phyloP scores from a whole-genome alignment of 2,329 filamentous ascomycete species.

The Elsinoe perseae region DNA sequence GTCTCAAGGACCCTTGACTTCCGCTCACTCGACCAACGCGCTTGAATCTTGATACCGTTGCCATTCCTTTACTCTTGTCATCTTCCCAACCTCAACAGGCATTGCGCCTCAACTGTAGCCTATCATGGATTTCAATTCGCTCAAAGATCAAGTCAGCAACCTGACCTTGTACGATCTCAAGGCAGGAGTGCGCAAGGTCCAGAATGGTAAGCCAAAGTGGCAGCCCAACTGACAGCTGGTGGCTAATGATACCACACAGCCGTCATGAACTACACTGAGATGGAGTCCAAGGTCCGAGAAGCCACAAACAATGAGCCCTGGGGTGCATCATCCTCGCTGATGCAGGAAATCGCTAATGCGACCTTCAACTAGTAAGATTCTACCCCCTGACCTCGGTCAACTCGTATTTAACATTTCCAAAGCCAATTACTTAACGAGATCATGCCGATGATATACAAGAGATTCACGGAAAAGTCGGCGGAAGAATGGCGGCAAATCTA shows the following conservation, averaged over 20 bases:
- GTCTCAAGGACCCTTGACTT: slow-evolving; percentile 1
- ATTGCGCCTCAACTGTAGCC: slow-evolving; percentile 16
- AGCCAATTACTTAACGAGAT: slow-evolving; percentile 97
- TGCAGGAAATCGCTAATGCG: slow-evolving; percentile 97
- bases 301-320: slow-evolving; percentile 99
- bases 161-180: slow-evolving; percentile 93
- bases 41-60: slow-evolving; percentile 2
- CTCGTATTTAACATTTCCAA: slow-evolving; percentile 24
- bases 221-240: slow-evolving; percentile 2
- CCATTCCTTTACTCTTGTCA: not conserved
- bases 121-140: slow-evolving; percentile 74
- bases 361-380: slow-evolving; percentile 91
- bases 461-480: slow-evolving; percentile 95
- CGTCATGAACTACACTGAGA: slow-evolving; percentile 97
- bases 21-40: not conserved
- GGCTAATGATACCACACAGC: slow-evolving; percentile 44
- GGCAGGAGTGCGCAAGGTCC: slow-evolving; percentile 86
- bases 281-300: slow-evolving; percentile 82
- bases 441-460: slow-evolving; percentile 99
- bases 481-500: slow-evolving; percentile 99
- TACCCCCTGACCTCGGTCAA: not conserved
- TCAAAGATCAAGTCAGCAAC: slow-evolving; percentile 84
- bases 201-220: slow-evolving; percentile 91
- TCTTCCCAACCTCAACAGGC: slow-evolving; percentile 10
- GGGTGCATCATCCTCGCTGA: slow-evolving; percentile 73